These are phyloP conservation scores for Acer yangbiense DNA, from an alignment of 345 rosid genomes.

Conservation along the genomic window DNA sequence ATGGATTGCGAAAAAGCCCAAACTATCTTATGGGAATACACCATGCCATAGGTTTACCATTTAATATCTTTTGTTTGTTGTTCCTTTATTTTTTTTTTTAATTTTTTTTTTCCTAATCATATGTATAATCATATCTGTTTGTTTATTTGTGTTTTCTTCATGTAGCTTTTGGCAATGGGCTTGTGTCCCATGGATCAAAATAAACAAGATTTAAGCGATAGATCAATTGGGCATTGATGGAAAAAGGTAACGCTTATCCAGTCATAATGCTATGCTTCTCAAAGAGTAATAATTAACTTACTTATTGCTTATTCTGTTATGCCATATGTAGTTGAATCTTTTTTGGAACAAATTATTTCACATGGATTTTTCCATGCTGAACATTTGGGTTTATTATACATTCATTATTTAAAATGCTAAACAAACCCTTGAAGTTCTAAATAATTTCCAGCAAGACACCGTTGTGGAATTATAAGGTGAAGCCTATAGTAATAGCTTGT, in stretches of 20 bases:
- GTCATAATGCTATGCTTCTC: not conserved
- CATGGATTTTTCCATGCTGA: constrained; percentile 99
- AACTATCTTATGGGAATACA: constrained; percentile 71
- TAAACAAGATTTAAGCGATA: constrained; percentile 82
- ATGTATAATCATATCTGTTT: not conserved
- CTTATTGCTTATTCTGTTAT: constrained; percentile 20
- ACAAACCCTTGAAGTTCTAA: not conserved
- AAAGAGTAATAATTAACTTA: not conserved
- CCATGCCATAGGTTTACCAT: constrained; percentile 78
- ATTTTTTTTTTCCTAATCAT: not conserved
- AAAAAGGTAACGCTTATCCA: constrained; percentile 53
- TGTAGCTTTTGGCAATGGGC: constrained; percentile 93
- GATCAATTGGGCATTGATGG: constrained; percentile 96
- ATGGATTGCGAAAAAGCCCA: constrained; percentile 89
- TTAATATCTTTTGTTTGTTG: not conserved
- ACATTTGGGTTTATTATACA: constrained; percentile 55
- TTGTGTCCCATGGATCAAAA: constrained; percentile 97
- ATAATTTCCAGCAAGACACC: too few relatives aligned
- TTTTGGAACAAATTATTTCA: constrained; percentile 93
- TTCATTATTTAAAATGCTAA: not conserved
- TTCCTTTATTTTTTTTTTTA: too few relatives aligned
- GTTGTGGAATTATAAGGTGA: not conserved
- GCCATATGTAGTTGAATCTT: constrained; percentile 96
- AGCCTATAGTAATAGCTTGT: not conserved
- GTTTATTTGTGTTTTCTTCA: constrained; percentile 13